Conservation (phyloP, 768 basidiomycete genomes). For the Guyanaporus albipodus region DNA sequence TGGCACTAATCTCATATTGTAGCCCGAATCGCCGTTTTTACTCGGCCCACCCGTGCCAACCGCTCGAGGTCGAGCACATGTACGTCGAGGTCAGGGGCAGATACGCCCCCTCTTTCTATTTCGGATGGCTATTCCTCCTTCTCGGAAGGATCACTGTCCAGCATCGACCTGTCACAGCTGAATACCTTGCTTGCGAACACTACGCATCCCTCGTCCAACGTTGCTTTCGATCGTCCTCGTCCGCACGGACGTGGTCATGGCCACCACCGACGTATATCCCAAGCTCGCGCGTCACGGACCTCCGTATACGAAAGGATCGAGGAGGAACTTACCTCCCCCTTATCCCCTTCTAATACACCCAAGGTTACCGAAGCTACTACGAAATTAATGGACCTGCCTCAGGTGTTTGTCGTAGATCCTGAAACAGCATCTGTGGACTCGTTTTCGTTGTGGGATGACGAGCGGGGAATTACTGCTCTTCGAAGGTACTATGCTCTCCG, state of each 20-base stretch:
- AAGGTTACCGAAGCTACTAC: conserved; percentile 4
- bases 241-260: conserved; percentile 56
- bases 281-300: conserved; percentile 55
- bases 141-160: conserved; percentile 72
- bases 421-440: conserved; percentile 48
- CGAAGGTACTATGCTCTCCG: conserved; percentile 66
- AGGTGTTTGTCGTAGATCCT: conserved; percentile 55
- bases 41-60: conserved; percentile 46
- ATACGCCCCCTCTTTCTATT: conserved; percentile 66
- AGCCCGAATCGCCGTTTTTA: conserved; percentile 58
- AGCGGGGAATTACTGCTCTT: conserved; percentile 58
- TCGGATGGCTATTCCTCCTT: conserved; percentile 64
- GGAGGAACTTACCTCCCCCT: conserved; percentile 51
- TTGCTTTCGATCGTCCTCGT: conserved; percentile 36
- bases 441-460: conserved; percentile 58
- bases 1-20: conserved; percentile 5
- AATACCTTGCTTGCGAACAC: conserved; percentile 52
- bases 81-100: conserved; percentile 61
- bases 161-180: conserved; percentile 67
- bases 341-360: conserved; percentile 32
- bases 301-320: conserved; percentile 81
- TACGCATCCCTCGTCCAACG: conserved; percentile 46
- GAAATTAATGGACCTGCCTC: conserved; percentile 32
- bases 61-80: conserved; percentile 68
- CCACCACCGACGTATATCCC: conserved; percentile 67